Evolutionary conservation across 305 asterid species (phyloP).

Genomic region (Plantago rigida): DNA sequence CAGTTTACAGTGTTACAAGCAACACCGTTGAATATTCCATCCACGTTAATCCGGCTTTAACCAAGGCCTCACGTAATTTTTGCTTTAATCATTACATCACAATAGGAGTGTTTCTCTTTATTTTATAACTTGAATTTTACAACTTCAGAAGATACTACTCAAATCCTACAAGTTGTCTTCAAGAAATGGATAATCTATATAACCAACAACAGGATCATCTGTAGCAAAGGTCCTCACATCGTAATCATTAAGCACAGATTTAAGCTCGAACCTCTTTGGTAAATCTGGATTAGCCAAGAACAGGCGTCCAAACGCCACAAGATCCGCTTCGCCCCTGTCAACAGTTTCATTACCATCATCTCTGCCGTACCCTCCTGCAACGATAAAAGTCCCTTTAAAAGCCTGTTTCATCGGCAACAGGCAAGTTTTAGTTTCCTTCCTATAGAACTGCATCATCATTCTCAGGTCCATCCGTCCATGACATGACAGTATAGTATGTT

Average conservation of each 20-base stretch:
- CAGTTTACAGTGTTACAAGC: too few relatives aligned
- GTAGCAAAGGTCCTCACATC: constrained; percentile 35
- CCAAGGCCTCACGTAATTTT: too few relatives aligned
- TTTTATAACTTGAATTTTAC: background rate
- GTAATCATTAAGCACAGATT: constrained; percentile 32
- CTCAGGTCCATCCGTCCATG: constrained; percentile 36
- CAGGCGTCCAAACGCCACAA: constrained; percentile 38
- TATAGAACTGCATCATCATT: constrained; percentile 1
- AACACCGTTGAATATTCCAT: too few relatives aligned
- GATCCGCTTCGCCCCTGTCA: constrained; percentile 25
- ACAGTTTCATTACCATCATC: constrained; percentile 30
- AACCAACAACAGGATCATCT: constrained; percentile 41
- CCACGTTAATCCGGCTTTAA: too few relatives aligned
- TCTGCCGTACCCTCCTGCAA: constrained; percentile 38
- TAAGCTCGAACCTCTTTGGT: constrained; percentile 32
- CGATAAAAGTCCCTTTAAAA: constrained; percentile 38
- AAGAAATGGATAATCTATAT: constrained; percentile 14
- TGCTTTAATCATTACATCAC: too few relatives aligned
- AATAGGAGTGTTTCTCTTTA: background rate
- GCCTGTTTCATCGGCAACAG: constrained; percentile 37
- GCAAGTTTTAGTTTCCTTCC: constrained; percentile 14
- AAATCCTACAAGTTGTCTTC: background rate
- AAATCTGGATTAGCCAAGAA: constrained; percentile 51
- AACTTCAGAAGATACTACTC: background rate
- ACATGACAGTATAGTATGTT: constrained; percentile 35